These are phyloP conservation scores for Penicillium concentricum DNA, from an alignment of 2,329 filamentous ascomycete genomes.

Conservation along the genomic window DNA sequence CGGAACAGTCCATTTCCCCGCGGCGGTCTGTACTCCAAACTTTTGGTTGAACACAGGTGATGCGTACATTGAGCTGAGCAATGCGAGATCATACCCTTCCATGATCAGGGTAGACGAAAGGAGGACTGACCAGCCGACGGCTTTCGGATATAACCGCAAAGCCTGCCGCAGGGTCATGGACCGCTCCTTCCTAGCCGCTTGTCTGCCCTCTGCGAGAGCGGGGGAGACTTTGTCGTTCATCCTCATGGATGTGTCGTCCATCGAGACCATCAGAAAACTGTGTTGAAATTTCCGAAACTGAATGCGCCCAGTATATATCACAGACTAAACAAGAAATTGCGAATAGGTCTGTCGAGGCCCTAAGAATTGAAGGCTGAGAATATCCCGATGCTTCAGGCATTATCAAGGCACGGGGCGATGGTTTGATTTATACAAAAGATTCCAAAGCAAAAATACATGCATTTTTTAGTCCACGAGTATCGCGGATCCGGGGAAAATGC, in stretches of 20 bases:
- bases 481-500: constrained; percentile 11
- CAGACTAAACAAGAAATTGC: neutral
- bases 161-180: constrained; percentile 36
- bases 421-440: constrained; percentile 7
- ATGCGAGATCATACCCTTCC: constrained; percentile 43
- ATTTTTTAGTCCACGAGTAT: neutral
- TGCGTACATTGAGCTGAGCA: constrained; percentile 37
- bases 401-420: neutral
- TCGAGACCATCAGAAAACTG: neutral
- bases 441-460: neutral
- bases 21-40: constrained; percentile 24
- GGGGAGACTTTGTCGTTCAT: constrained; percentile 4
- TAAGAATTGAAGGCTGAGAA: neutral
- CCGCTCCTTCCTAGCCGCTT: constrained; percentile 35
- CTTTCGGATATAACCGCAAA: constrained; percentile 33
- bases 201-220: constrained; percentile 20
- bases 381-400: neutral
- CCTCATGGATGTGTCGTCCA: neutral
- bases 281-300: neutral
- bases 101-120: constrained; percentile 41
- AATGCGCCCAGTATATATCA: neutral
- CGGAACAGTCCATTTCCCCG: constrained; percentile 26
- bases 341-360: neutral
- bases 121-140: constrained; percentile 38
- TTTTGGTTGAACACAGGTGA: constrained; percentile 32